Conservation (phyloP, 139 green algal genomes). For the Tetraselmis striata region DNA sequence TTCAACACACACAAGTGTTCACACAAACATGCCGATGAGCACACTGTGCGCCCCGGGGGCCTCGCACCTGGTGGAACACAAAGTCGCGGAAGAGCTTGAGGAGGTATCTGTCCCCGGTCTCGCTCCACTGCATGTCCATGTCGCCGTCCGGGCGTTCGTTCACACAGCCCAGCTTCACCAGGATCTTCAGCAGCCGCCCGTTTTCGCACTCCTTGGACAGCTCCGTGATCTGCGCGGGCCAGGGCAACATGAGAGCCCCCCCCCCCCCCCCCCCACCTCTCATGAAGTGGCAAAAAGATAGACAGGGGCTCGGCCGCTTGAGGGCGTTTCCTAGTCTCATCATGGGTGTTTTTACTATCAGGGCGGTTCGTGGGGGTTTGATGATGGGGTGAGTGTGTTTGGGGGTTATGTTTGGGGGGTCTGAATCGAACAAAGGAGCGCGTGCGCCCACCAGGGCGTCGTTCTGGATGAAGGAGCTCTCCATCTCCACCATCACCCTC, state of each 20-base stretch:
- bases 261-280: background rate
- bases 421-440: too few relatives aligned
- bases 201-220: slow-evolving; percentile 81
- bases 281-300: too few relatives aligned
- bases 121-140: slow-evolving; percentile 49
- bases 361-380: too few relatives aligned
- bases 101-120: slow-evolving; percentile 77
- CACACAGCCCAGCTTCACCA: slow-evolving; percentile 72
- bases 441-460: slow-evolving; percentile 34
- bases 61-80: slow-evolving; percentile 85
- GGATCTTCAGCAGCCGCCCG: slow-evolving; percentile 75
- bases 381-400: too few relatives aligned
- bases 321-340: too few relatives aligned
- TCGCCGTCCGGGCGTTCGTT: slow-evolving; percentile 59
- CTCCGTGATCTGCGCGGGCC: slow-evolving; percentile 41
- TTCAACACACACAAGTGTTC: too few relatives aligned
- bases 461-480: slow-evolving; percentile 34
- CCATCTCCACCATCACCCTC: slow-evolving; percentile 64
- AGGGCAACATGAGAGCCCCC: background rate
- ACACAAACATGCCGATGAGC: too few relatives aligned
- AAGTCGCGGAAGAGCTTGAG: slow-evolving; percentile 91
- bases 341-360: background rate
- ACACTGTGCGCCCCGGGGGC: too few relatives aligned
- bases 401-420: too few relatives aligned
- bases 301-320: too few relatives aligned